phyloP scores from a whole-genome alignment of 176 grass and related monocot species.

The Oryza longistaminata region DNA sequence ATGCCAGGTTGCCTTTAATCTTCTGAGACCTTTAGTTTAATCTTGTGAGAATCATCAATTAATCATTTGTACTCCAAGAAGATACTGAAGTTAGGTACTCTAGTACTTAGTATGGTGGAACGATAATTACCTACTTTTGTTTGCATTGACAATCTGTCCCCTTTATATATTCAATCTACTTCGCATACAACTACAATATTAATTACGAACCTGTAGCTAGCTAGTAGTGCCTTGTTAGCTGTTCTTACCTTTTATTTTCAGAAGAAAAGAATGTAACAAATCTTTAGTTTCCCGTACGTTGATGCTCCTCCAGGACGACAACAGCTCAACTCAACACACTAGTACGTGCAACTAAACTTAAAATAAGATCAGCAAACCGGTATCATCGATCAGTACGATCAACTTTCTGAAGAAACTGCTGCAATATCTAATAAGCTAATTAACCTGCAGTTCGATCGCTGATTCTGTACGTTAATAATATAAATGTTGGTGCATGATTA shows the following conservation, averaged over 20 bases:
- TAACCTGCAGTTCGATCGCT: not conserved
- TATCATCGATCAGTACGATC: not conserved
- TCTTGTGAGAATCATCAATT: conserved; percentile 15
- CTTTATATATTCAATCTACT: too few species aligned
- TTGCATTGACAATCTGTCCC: not conserved
- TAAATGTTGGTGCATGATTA: conserved; percentile 16
- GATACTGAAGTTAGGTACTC: not conserved
- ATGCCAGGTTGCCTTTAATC: not conserved
- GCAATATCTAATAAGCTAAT: not conserved
- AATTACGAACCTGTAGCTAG: not conserved
- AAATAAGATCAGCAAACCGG: not conserved
- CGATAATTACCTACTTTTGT: conserved; percentile 15
- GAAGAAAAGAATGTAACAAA: not conserved
- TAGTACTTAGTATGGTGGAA: not conserved
- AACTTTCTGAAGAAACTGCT: not conserved
- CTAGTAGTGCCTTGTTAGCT: not conserved
- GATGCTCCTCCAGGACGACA: not conserved
- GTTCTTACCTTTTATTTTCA: not conserved
- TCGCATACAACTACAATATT: not conserved
- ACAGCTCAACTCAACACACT: not conserved
- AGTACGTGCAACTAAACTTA: not conserved
- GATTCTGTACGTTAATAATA: not conserved
- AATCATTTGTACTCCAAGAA: not conserved
- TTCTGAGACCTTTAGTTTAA: not conserved
- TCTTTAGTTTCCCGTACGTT: not conserved